Evolutionary conservation across 2,329 filamentous ascomycete species (phyloP), one percentile per base, ranked within the genome.

Genomic region (Penicillium hesseltinei): DNA sequence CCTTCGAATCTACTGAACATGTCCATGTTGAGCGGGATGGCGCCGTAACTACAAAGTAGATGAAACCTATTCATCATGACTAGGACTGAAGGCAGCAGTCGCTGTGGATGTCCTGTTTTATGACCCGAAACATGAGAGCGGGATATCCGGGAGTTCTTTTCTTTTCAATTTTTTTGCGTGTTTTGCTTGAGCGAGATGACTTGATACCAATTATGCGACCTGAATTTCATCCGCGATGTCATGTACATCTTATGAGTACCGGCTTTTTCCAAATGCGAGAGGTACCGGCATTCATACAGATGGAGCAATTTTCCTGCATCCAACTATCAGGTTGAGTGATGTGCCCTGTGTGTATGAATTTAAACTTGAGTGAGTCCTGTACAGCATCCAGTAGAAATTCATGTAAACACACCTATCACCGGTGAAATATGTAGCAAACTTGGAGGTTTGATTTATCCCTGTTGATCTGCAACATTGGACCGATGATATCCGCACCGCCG

Each of bases 1-100:
- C 88, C 5, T 82, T 97, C 58, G 79, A 87, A 67, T 80, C 78
- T 58, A 84, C 89, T 78, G 84, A 90, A 62, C 82, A 91, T 70
- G 81, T 97, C 73, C 82, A 91, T 44, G 89, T 96, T 57, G 93
- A 97, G 82, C 69, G 75, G 58, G 91, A 97, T 74, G 75, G 80
- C 47, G 81, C 84, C 67, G 84, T 95, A 60, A 86, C 65, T 68
- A 94, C 84, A 8, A 88, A 93, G 81, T 93, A 86, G 73, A 74
- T 10, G 29, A 44, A 44, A 15, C 46, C 15, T 35, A 10, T 5
- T 36, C 31, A 13, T 25, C 23, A 29, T 49, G 25, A 9, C 11
- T 33, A n/a, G 40, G 21, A 42, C 36, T 23, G 52, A 36, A 55
- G 25, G 43, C 40, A 47, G 11, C 33, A 23, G 21, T 46, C 39